Percentiles rank a stretch among this genome's conserved stretches.
These are phyloP conservation scores for Artemisia argyi DNA, from an alignment of 129 eudicot genomes.

Conservation along the genomic window DNA sequence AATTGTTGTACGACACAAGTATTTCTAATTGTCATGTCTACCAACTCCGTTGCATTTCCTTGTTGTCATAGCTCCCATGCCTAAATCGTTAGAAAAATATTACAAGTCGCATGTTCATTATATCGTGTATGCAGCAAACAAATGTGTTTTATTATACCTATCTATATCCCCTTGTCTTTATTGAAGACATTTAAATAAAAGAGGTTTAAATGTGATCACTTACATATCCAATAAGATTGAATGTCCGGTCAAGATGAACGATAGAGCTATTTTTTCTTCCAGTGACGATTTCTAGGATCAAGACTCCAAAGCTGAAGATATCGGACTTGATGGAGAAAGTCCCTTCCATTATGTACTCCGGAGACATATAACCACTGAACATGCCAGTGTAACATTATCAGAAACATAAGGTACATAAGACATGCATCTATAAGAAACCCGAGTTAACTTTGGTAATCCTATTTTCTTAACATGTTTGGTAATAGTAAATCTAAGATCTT, in stretches of 20 bases:
- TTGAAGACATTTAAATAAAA: too few species aligned
- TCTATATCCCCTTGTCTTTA: too few species aligned
- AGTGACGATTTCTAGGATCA: constrained; percentile 18
- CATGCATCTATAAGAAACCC: neutral
- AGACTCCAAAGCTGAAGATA: constrained; percentile 28
- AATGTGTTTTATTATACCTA: too few species aligned
- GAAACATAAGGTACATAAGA: too few species aligned
- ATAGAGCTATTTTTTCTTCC: constrained; percentile 19
- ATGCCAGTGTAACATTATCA: neutral
- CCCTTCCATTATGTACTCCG: constrained; percentile 23
- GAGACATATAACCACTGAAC: constrained; percentile 28
- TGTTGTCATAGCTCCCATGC: neutral
- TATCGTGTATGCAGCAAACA: too few species aligned
- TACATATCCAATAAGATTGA: constrained; percentile 44
- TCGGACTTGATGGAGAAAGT: constrained; percentile 25
- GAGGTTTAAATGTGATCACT: too few species aligned
- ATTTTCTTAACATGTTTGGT: too few species aligned
- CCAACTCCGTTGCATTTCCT: neutral
- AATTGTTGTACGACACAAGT: too few species aligned
- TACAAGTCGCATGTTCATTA: neutral
- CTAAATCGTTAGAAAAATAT: neutral
- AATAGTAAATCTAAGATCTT: too few species aligned
- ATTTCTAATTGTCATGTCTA: neutral
- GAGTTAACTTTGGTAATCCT: neutral
- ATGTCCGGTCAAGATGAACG: constrained; percentile 20